Conservation (phyloP, 1,284 basidiomycete genomes). For the Cutaneotrichosporon dermatis region DNA sequence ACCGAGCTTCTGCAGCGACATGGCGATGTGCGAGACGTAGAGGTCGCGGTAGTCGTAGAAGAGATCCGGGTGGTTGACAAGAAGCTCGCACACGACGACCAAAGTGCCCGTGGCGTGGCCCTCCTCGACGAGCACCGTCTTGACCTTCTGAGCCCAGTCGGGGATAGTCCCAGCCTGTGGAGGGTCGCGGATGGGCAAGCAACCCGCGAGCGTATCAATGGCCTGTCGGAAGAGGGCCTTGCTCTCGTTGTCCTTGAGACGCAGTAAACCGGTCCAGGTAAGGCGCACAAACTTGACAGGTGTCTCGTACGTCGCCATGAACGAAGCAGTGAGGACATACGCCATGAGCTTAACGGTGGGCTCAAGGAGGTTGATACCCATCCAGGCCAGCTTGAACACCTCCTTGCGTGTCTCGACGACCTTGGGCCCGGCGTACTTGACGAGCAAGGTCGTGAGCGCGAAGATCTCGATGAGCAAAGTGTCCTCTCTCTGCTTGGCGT, state of each 20-base stretch:
- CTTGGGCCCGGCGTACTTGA: slow-evolving; percentile 74
- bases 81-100: slow-evolving; percentile 83
- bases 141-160: slow-evolving; percentile 85
- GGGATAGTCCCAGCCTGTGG: slow-evolving; percentile 58
- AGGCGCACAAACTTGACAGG: slow-evolving; percentile 90
- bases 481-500: slow-evolving; percentile 39
- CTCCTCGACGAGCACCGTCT: slow-evolving; percentile 85
- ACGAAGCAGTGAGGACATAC: slow-evolving; percentile 87
- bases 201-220: slow-evolving; percentile 83
- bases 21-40: slow-evolving; percentile 94
- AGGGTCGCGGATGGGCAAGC: slow-evolving; percentile 61
- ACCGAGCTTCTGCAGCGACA: slow-evolving; percentile 81
- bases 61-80: slow-evolving; percentile 83
- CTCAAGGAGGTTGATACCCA: slow-evolving; percentile 62
- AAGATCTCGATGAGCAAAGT: slow-evolving; percentile 82
- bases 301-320: slow-evolving; percentile 85
- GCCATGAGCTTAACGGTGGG: slow-evolving; percentile 91
- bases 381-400: slow-evolving; percentile 93
- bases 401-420: slow-evolving; percentile 83
- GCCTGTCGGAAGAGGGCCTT: slow-evolving; percentile 76
- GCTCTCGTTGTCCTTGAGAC: slow-evolving; percentile 71
- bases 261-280: slow-evolving; percentile 92
- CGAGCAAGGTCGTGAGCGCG: slow-evolving; percentile 82
- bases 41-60: slow-evolving; percentile 92
- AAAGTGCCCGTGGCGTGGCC: slow-evolving; percentile 76